These are phyloP conservation scores for Bromus sterilis DNA, from an alignment of 176 grass and related monocot species.

Conservation along the genomic window DNA sequence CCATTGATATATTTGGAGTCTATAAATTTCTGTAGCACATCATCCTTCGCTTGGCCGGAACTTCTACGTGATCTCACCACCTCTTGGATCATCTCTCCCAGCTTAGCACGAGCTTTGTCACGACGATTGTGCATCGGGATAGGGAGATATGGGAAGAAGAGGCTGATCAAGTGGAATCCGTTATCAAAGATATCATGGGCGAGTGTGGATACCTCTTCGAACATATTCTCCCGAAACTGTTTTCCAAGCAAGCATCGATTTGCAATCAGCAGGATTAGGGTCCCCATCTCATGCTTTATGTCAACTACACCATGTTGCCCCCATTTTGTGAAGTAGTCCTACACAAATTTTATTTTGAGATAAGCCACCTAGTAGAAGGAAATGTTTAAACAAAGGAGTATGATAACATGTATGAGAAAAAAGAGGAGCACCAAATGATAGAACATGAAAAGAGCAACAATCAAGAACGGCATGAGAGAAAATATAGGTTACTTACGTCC, in stretches of 20 bases:
- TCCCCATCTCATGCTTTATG: conserved; percentile 31
- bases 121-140: conserved; percentile 29
- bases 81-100: conserved; percentile 33
- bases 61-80: conserved; percentile 32
- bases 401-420: too few relatives aligned
- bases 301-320: conserved; percentile 32
- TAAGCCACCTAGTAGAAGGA: too few relatives aligned
- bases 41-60: conserved; percentile 14
- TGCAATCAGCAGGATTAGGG: conserved; percentile 26
- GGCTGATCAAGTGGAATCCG: conserved; percentile 25
- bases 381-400: too few relatives aligned
- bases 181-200: conserved; percentile 20
- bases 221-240: conserved; percentile 30
- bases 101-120: conserved; percentile 22
- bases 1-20: conserved; percentile 35
- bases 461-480: too few relatives aligned
- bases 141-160: conserved; percentile 45
- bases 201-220: conserved; percentile 29
- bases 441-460: too few relatives aligned
- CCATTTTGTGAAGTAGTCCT: conserved; percentile 21
- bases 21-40: conserved; percentile 44
- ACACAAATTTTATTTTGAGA: neutral
- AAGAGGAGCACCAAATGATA: too few relatives aligned
- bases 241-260: conserved; percentile 37
- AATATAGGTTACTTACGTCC: neutral